These are phyloP conservation scores for Hypoxylon lienhwacheense DNA, from an alignment of 495 filamentous ascomycete species.

Conservation along the genomic window DNA sequence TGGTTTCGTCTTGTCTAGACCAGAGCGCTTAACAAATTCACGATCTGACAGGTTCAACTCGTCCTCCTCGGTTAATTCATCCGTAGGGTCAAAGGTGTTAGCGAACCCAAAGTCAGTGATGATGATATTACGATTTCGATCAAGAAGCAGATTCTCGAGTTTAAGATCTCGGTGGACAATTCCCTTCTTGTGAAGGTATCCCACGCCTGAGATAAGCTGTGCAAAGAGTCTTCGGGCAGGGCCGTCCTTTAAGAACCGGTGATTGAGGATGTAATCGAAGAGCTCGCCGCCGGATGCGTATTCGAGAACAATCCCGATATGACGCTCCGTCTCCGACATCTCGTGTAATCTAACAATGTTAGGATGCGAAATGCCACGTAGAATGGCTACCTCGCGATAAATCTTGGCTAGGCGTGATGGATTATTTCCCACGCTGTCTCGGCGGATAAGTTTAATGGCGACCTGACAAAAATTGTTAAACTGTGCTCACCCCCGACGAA, in stretches of 20 bases:
- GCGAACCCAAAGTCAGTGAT: constrained; percentile 99
- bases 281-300: constrained; percentile 97
- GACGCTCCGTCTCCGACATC: constrained; percentile 95
- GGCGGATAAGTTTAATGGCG: constrained; percentile 95
- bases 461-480: constrained; percentile 58
- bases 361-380: constrained; percentile 82
- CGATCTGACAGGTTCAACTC: constrained; percentile 83
- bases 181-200: constrained; percentile 98
- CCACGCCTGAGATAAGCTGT: constrained; percentile 93
- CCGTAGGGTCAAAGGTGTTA: constrained; percentile 89
- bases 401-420: constrained; percentile 91
- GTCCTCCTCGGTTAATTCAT: constrained; percentile 87
- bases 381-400: constrained; percentile 90
- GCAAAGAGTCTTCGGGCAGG: constrained; percentile 90
- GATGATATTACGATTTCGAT: constrained; percentile 97
- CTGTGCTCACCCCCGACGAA: neutral
- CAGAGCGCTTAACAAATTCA: constrained; percentile 78
- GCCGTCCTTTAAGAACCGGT: constrained; percentile 93
- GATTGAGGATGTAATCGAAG: constrained; percentile 96
- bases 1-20: constrained; percentile 64
- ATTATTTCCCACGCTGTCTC: constrained; percentile 84
- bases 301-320: constrained; percentile 97
- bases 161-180: constrained; percentile 98
- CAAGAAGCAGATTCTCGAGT: constrained; percentile 92
- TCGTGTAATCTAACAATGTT: constrained; percentile 98